Evolutionary conservation across 768 basidiomycete species (phyloP), one percentile per base, ranked within the genome.

Genomic region (Mycena floridula): DNA sequence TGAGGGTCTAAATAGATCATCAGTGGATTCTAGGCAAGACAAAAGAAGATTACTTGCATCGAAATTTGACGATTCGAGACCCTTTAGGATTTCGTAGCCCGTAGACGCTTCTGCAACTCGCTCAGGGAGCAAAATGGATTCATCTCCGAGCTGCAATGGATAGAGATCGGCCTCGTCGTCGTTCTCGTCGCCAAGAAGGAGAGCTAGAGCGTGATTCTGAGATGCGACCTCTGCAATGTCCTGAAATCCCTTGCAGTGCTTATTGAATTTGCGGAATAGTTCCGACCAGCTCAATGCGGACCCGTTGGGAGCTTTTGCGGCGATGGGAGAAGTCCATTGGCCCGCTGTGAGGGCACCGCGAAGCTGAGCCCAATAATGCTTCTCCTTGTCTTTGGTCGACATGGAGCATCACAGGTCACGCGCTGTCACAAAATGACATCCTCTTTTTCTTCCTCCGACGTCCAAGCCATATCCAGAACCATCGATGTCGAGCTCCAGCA

Each of bases 251-350:
- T 60, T 61, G 54, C 82, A 85, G 52, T 93, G 90, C 51, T 93
- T 93, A 59, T 85, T 82, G 67, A 89, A 90, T 63, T 93, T 93
- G 51, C 87, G 76, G 30, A 92, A 63, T 11, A 92, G 75, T 55
- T 89, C 85, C 2, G 80, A 69, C 90, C 90, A 93, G 9, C 81
- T 66, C 13, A 92, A 59, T 4, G 60, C 52, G 0, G 55, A 48
- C 12, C 76, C 82, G 24, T 76, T 76, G 24, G 71, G 72, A 1
- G 76, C 64, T 51, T 73, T 85, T 4, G 82, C 85, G 0, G 89
- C 87, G 22, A 59, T 58, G 2, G 64, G 50, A 5, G 82, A 66
- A 12, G 77, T 64, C 90, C 90, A 93, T 51, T 77, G 68, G 7
- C 90, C 90, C 1, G 79, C 79, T 3, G 85, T 81, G 43, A 92